These are phyloP conservation scores for Coemansia sp. DNA, from an alignment of 192 early-diverging fungal species.

Conservation along the genomic window DNA sequence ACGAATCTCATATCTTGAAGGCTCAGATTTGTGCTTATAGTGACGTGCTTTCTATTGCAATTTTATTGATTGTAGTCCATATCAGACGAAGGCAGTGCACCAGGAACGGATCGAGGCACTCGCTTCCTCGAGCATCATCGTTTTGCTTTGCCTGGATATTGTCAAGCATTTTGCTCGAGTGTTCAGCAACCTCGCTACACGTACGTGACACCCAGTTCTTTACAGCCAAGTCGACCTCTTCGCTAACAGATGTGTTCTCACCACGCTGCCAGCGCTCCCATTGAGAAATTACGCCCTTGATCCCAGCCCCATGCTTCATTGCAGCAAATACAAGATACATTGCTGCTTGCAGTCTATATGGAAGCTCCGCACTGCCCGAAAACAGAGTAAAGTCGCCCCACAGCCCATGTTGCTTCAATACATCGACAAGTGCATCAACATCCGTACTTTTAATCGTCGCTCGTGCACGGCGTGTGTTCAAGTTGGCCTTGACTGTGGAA, in stretches of 20 bases:
- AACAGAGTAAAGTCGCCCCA: constrained; percentile 43
- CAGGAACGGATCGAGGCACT: neutral
- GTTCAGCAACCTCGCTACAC: neutral
- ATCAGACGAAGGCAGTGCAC: neutral
- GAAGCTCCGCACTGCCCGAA: constrained; percentile 19
- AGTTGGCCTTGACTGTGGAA: constrained; percentile 5
- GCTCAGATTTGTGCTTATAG: too few species aligned
- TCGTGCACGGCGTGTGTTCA: neutral
- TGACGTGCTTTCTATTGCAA: neutral
- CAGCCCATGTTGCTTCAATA: constrained; percentile 31
- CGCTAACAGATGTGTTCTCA: neutral
- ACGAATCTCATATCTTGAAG: too few species aligned
- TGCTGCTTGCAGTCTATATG: constrained; percentile 39
- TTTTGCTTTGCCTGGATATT: neutral
- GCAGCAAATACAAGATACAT: constrained; percentile 31
- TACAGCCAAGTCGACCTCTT: neutral
- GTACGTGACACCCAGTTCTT: neutral
- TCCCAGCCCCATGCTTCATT: neutral
- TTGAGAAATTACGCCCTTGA: neutral
- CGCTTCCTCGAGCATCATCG: too few species aligned
- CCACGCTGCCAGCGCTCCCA: constrained; percentile 15
- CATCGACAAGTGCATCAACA: constrained; percentile 16
- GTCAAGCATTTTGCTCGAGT: neutral
- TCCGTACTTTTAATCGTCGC: constrained; percentile 7
- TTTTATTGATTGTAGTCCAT: neutral